Evolutionary conservation across 1,284 basidiomycete species (phyloP), one percentile per base, ranked within the genome.

Genomic region (Tilletiaria anomala): DNA sequence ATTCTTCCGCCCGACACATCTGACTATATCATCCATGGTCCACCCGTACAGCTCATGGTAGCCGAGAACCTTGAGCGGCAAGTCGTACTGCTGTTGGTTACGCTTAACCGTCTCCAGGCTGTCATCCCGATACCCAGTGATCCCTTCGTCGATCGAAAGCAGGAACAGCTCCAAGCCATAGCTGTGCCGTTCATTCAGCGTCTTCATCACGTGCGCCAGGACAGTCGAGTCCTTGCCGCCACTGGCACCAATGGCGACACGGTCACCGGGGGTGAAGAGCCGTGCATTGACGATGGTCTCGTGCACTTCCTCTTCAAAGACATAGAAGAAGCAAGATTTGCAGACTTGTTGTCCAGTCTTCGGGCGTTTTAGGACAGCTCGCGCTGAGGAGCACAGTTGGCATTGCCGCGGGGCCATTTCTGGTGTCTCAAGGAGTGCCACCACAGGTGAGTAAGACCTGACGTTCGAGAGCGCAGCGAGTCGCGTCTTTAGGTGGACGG

Each of bases 201-300:
- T 78, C 60, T 89, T 93, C 82, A 97, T 84, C 42, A 96, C 83
- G 74, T 94, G 80, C 8, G 93, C 91, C 21, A 99, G 75, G 2
- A 99, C 91, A 2, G 91, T 99, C 10, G 91, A 97, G 69, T 99
- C 91, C 76, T 99, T 99, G 34, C 91, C 93, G 42, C 91, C 91
- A 40, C 87, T 93, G 40, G 93, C 91, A 35, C 91, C 91, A 48
- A 99, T 97, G 18, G 91, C 93, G 26, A 99, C 88, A 48, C 77
- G 75, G 69, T 99, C 88, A 23, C 91, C 88, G n/a, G 76, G 74
- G 58, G 78, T 77, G 72, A 99, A 99, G 11, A 97, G 74, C 14
- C 47, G 39, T 35, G 55, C 49, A n/a, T 44, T 45, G 21, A 72
- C 76, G 60, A 97, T 94, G 0, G 93, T 96, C 65, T 91, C 82